Conservation (phyloP, 306 rosid genomes). For the Heteromeles arbutifolia region DNA sequence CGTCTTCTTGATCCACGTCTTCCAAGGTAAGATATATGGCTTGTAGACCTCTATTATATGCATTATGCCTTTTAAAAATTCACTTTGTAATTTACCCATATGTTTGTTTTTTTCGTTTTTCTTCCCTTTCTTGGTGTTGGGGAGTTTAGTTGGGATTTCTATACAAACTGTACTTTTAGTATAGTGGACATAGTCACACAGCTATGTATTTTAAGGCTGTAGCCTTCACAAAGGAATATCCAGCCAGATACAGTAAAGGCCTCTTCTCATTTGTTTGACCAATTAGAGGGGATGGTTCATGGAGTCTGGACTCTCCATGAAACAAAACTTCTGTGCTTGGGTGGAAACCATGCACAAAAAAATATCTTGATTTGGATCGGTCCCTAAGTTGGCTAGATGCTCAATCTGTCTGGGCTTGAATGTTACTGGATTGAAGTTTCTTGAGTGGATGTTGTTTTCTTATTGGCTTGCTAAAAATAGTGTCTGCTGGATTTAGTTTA, state of each 20-base stretch:
- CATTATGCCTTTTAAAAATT: no score
- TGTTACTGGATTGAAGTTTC: not conserved
- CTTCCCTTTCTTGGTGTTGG: not conserved
- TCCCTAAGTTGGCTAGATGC: not conserved
- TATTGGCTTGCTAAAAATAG: not conserved
- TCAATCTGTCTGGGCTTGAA: not conserved
- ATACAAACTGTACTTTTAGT: not conserved
- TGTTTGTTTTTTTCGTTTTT: no score
- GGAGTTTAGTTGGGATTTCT: not conserved
- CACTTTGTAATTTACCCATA: no score
- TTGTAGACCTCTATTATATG: not conserved
- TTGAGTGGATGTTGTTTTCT: not conserved
- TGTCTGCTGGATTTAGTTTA: not conserved
- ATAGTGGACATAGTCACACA: not conserved
- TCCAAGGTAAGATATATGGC: constrained; percentile 53
- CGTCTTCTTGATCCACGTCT: constrained; percentile 80
- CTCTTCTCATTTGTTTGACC: not conserved
- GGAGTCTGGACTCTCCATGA: not conserved
- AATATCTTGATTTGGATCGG: not conserved
- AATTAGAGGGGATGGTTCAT: not conserved
- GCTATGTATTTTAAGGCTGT: not conserved
- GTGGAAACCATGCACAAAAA: not conserved
- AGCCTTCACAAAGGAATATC: not conserved
- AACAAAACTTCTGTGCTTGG: not conserved
- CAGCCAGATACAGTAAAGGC: not conserved